Conservation (phyloP, 2,329 filamentous ascomycete species). For the Alternaria viburni region DNA sequence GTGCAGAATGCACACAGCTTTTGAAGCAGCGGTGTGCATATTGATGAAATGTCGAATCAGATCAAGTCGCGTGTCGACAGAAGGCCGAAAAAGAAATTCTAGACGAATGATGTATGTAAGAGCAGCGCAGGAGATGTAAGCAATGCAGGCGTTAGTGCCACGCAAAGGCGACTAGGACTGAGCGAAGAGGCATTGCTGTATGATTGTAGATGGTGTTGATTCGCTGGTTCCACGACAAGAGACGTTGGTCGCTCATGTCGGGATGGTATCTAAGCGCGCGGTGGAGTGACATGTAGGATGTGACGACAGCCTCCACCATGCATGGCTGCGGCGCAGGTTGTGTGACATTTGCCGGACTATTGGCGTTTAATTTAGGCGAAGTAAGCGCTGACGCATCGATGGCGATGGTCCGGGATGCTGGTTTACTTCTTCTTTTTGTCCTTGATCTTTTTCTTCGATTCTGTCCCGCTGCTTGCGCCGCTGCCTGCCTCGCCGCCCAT, state of each 20-base stretch:
- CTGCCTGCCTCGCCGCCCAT: conserved; percentile 49
- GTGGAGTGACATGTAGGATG: not conserved
- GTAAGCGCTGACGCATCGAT: not conserved
- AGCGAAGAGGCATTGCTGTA: not conserved
- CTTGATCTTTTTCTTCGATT: conserved; percentile 43
- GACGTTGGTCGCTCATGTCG: not conserved
- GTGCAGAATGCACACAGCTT: not conserved
- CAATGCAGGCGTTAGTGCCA: not conserved
- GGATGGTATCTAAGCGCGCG: not conserved
- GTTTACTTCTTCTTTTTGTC: conserved; percentile 49
- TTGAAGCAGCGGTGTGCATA: conserved; percentile 1
- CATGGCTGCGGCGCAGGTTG: not conserved
- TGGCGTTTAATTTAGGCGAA: not conserved
- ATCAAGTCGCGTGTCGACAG: not conserved
- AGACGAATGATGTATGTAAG: not conserved
- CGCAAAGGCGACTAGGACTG: not conserved
- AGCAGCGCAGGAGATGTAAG: not conserved
- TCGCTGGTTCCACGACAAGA: not conserved
- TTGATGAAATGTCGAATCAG: not conserved
- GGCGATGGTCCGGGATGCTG: not conserved
- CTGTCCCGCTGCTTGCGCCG: conserved; percentile 31
- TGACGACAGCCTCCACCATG: not conserved
- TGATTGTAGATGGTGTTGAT: not conserved
- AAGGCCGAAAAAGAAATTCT: not conserved
- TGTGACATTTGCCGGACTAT: not conserved